Conservation (phyloP, 257 asterid species). For the Asclepias syriaca region DNA sequence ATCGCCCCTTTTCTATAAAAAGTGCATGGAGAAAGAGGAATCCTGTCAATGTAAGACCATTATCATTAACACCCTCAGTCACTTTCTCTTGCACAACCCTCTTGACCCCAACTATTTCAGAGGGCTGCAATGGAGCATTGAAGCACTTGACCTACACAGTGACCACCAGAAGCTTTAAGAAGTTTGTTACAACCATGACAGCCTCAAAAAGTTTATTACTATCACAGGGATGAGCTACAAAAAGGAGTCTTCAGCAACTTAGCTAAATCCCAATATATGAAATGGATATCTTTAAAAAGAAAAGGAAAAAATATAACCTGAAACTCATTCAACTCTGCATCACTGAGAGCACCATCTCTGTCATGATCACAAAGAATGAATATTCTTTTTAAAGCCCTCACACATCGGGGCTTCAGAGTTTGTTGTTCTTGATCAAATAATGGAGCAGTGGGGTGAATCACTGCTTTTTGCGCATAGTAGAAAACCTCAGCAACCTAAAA, state of each 20-base stretch:
- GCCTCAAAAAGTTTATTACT: background rate
- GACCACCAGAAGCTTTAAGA: conserved; percentile 17
- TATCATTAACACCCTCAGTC: conserved; percentile 78
- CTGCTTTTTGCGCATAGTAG: conserved; percentile 91
- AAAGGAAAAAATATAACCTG: conserved; percentile 47
- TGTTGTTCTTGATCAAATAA: conserved; percentile 93
- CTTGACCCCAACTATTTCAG: conserved; percentile 91
- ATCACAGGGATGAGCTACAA: background rate
- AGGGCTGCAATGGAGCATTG: conserved; percentile 87
- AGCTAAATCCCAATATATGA: background rate
- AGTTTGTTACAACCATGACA: conserved; percentile 12
- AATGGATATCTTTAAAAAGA: background rate
- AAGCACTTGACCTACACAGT: conserved; percentile 82
- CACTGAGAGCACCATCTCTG: conserved; percentile 97
- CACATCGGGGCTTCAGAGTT: conserved; percentile 82
- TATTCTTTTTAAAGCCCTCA: conserved; percentile 89
- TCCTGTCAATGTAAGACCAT: conserved; percentile 94
- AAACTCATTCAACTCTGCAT: conserved; percentile 86
- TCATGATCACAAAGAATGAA: conserved; percentile 90
- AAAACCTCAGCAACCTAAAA: conserved; percentile 81
- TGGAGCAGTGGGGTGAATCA: conserved; percentile 98
- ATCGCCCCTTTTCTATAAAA: conserved; percentile 88
- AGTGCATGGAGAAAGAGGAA: conserved; percentile 96
- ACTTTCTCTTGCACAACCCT: conserved; percentile 93
- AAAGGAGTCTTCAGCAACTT: conserved; percentile 1